Evolutionary conservation across 345 rosid genomes (phyloP).

Genomic region (Ceriops tagal): DNA sequence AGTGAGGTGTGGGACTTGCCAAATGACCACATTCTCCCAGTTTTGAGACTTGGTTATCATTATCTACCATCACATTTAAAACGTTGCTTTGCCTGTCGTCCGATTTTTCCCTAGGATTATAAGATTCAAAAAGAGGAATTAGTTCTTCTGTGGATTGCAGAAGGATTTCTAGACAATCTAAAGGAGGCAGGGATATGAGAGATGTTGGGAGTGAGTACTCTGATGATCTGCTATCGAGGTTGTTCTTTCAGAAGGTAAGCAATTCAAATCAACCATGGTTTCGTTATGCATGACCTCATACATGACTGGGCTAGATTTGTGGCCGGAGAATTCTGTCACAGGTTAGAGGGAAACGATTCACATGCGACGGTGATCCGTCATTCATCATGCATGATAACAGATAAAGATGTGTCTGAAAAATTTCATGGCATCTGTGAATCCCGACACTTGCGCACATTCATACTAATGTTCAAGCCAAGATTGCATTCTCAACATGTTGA

Average conservation of each 20-base stretch:
- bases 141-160: constrained; percentile 25
- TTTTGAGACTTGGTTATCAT: constrained; percentile 6
- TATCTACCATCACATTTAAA: constrained; percentile 2
- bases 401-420: not conserved
- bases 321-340: constrained; percentile 14
- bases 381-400: not conserved
- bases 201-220: constrained; percentile 15
- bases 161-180: constrained; percentile 11
- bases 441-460: not conserved
- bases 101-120: constrained; percentile 8
- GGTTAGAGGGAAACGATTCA: constrained; percentile 1
- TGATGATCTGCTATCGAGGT: constrained; percentile 13
- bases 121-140: not conserved
- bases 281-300: constrained; percentile 17
- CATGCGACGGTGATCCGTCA: not conserved
- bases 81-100: not conserved
- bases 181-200: constrained; percentile 7
- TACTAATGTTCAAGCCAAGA: not conserved
- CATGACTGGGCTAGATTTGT: constrained; percentile 18
- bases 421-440: not conserved
- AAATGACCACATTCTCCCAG: not conserved
- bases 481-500: not conserved
- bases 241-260: constrained; percentile 5
- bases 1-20: not conserved
- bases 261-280: not conserved